These are phyloP conservation scores for Adiantum capillusveneris DNA, from an alignment of 75 land plant species.

Conservation along the genomic window DNA sequence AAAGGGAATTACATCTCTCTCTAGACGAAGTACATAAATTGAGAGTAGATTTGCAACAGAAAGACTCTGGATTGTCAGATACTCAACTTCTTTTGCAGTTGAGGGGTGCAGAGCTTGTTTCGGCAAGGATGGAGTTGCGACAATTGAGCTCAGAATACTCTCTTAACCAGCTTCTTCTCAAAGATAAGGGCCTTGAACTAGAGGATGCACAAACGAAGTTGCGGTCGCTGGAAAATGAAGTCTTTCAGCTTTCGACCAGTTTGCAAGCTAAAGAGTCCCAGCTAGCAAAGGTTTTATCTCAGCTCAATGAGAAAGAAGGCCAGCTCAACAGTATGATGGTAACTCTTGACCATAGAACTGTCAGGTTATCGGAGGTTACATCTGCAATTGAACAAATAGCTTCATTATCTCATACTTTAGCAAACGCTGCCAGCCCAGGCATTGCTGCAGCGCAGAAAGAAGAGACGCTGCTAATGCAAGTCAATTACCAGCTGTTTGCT, in stretches of 20 bases:
- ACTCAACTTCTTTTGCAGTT: constrained; percentile 36
- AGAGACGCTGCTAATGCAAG: constrained; percentile 19
- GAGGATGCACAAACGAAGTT: constrained; percentile 36
- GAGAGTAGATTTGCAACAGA: constrained; percentile 47
- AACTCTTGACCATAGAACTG: constrained; percentile 35
- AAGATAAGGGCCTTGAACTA: constrained; percentile 54
- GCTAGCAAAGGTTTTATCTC: constrained; percentile 37
- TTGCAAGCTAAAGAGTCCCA: constrained; percentile 57
- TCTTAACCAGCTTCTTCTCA: constrained; percentile 37
- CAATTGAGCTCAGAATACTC: constrained; percentile 54
- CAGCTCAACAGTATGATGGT: constrained; percentile 28
- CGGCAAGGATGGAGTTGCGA: constrained; percentile 65
- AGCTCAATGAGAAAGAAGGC: constrained; percentile 58
- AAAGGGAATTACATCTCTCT: constrained; percentile 29
- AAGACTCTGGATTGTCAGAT: constrained; percentile 30
- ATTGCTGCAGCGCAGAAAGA: constrained; percentile 22
- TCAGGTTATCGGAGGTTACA: constrained; percentile 54
- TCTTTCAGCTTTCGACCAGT: constrained; percentile 33
- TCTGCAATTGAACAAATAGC: constrained; percentile 56
- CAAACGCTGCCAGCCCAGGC: constrained; percentile 22
- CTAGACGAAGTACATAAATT: constrained; percentile 30
- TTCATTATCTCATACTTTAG: constrained; percentile 51
- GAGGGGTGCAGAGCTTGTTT: constrained; percentile 71
- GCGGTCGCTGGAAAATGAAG: constrained; percentile 42
- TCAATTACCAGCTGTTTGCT: constrained; percentile 17